phyloP scores from a whole-genome alignment of 176 grass and related monocot genomes.

The Puya raimondii region DNA sequence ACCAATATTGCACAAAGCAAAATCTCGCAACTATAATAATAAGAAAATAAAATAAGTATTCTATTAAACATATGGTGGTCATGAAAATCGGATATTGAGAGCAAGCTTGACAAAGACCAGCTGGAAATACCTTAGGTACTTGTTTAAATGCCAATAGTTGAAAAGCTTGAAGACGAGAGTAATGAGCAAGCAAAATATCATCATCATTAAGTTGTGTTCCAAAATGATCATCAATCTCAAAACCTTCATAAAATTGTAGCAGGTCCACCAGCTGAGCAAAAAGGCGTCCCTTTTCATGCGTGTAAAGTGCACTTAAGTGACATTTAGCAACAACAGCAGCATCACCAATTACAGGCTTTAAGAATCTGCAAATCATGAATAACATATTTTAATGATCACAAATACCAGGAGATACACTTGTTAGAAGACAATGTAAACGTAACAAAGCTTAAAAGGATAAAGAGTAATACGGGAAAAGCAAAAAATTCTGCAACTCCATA shows the following conservation, averaged over 20 bases:
- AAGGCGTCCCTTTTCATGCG: constrained; percentile 83
- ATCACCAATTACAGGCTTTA: constrained; percentile 66
- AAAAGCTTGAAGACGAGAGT: constrained; percentile 81
- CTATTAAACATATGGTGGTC: neutral
- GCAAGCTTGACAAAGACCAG: constrained; percentile 13
- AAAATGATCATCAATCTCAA: constrained; percentile 94
- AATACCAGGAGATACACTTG: neutral
- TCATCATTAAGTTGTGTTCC: constrained; percentile 88
- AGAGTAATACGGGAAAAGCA: too few relatives aligned
- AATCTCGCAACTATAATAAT: constrained; percentile 54
- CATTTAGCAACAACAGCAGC: constrained; percentile 77
- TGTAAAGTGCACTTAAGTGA: constrained; percentile 60
- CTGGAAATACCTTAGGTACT: constrained; percentile 63
- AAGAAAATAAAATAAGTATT: constrained; percentile 17
- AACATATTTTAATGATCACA: constrained; percentile 10
- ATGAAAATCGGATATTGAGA: constrained; percentile 11
- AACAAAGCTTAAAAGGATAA: neutral
- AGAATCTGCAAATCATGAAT: constrained; percentile 40
- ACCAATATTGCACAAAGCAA: constrained; percentile 84
- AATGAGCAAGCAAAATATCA: constrained; percentile 78
- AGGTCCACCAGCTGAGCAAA: constrained; percentile 93
- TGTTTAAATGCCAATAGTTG: constrained; percentile 90
- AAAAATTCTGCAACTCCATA: neutral
- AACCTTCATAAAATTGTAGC: constrained; percentile 93
- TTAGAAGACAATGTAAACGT: neutral